Base-by-base conservation (phyloP, 768 basidiomycete genomes). In the Leccinum aurantiacum region DNA sequence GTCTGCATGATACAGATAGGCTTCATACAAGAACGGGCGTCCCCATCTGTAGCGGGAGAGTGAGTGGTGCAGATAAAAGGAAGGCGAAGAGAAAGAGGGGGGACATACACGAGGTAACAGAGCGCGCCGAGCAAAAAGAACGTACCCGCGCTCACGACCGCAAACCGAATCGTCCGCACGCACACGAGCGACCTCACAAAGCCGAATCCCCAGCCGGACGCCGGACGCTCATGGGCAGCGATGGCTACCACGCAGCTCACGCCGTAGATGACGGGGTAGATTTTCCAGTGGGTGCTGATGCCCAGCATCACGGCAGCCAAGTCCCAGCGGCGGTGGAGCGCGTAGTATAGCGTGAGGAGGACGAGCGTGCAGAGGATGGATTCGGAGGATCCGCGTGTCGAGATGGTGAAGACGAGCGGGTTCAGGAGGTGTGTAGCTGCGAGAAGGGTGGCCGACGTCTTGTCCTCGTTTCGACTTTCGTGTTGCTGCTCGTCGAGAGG, bases 371-470 rank as follows among this genome's bases (percentile, higher is more conserved):
- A 86, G 15, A 98, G 85, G 17, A 97, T 77, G 3, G 93, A 86
- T 73, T 99, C 97, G 4, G 96, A 95, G 17, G 94, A 98, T 7
- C 97, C 97, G 17, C 97, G 88, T 0, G 97, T 98, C 7, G 95
- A 97, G 67, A 99, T 98, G 63, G 94, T 89, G 73, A 97, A 91
- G 2, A 96, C 90, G 66, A 99, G 83, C 0, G 97, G 97, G 75
- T 95, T 98, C 60, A 98, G 81, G 3, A 98, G 86, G 77, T 98
- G 93, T 3, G 89, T 67, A 0, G 84, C 77, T 37, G 84, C 83
- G 64, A 85, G 85, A n/a, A 86, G 64, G 2, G 82, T 80, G 6
- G 90, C 87, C 61, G 15, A 9, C 1, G 19, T 52, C 3, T 31
- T 29, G 8, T 53, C 49, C 13, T 38, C 6, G 15, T 61, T 48